phyloP scores from a whole-genome alignment of 495 filamentous ascomycete genomes.

The Penicillium taxi region DNA sequence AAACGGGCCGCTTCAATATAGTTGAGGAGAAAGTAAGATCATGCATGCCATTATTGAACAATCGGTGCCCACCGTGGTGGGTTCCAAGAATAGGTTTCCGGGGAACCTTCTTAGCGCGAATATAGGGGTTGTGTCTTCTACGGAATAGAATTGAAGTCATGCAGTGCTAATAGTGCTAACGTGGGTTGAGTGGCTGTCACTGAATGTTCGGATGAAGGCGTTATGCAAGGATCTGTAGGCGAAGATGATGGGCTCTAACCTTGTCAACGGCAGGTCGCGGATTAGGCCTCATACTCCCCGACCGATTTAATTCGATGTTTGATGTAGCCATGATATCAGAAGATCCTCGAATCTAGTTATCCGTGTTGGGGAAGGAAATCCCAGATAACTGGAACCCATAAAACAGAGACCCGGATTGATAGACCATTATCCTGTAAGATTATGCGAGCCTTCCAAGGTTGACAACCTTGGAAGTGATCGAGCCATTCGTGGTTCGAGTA shows the following conservation, averaged over 20 bases:
- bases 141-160: conserved; percentile 3
- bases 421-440: too few species aligned
- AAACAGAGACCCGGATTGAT: too few species aligned
- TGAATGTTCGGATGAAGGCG: conserved; percentile 7
- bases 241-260: conserved; percentile 1
- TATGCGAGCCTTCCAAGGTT: too few species aligned
- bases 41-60: conserved; percentile 4
- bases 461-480: too few species aligned
- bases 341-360: too few species aligned
- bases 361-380: too few species aligned
- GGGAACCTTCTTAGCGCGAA: conserved; percentile 14
- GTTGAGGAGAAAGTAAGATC: not conserved
- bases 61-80: conserved; percentile 11
- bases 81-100: conserved; percentile 10
- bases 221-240: conserved; percentile 13
- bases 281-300: too few species aligned
- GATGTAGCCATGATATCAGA: too few species aligned
- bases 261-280: too few species aligned
- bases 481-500: too few species aligned
- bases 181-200: conserved; percentile 11
- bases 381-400: too few species aligned
- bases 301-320: too few species aligned
- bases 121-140: conserved; percentile 10
- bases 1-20: conserved; percentile 1
- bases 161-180: conserved; percentile 2